A percentile compares a stretch with the other conserved stretches of the same genome.
Evolutionary conservation across 345 rosid species (phyloP).

Genomic region (Hypericum androsaemum): DNA sequence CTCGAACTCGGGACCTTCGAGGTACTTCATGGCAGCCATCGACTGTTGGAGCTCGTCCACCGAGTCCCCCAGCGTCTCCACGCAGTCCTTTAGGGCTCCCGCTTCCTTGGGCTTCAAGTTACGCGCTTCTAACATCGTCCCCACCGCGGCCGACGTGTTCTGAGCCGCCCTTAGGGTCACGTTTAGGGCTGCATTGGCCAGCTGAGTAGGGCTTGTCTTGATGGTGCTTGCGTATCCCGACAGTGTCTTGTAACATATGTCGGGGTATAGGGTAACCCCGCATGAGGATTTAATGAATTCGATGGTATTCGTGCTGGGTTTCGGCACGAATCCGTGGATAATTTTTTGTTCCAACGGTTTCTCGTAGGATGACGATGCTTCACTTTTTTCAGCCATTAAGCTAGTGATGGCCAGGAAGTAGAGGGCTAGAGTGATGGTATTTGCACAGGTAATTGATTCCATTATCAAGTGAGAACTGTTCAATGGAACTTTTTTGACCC

Average conservation of each 20-base stretch:
- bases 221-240: constrained; percentile 21
- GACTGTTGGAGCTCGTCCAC: constrained; percentile 25
- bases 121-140: constrained; percentile 2
- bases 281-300: constrained; percentile 30
- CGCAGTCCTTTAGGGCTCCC: constrained; percentile 26
- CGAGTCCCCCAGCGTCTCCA: constrained; percentile 26
- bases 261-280: constrained; percentile 26
- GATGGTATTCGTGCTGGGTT: background rate
- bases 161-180: constrained; percentile 19
- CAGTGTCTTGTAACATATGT: constrained; percentile 29
- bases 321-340: too few relatives aligned
- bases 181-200: constrained; percentile 24
- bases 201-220: constrained; percentile 16
- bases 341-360: too few relatives aligned
- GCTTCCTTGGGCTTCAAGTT: constrained; percentile 20
- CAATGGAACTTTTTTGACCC: too few relatives aligned
- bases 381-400: too few relatives aligned
- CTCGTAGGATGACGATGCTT: too few relatives aligned
- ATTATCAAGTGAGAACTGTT: too few relatives aligned
- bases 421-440: too few relatives aligned
- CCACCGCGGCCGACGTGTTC: constrained; percentile 11
- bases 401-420: too few relatives aligned
- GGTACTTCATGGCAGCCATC: constrained; percentile 22
- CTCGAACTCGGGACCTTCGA: constrained; percentile 27
- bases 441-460: too few relatives aligned